Base-by-base conservation (phyloP, 2,329 filamentous ascomycete genomes). In the Nakataea oryzae region DNA sequence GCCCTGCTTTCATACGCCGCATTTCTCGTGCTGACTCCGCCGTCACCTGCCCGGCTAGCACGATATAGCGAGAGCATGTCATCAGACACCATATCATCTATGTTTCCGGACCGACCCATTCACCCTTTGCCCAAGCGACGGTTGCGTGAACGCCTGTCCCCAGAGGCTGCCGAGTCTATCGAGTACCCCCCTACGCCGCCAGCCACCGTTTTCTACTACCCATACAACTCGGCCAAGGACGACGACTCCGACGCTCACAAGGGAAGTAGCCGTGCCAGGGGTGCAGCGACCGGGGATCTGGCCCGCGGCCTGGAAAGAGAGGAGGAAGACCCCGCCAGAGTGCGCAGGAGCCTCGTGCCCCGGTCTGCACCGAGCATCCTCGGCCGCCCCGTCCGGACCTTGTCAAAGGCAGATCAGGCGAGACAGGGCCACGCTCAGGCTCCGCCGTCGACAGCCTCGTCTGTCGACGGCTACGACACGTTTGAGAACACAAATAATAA, bases 401-500 rank as follows among this genome's bases (percentile, higher is more conserved):
- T 78, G 29, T 72, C 75, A 60, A 79, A 78, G 62, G 71, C 74
- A 27, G 78, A 81, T n/a, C 74, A 76, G 65, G 9, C 50, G 41
- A 47, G 47, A 27, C 41, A 75, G 34, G 79, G 78, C 63, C 76
- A 79, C 59, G 63, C 73, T 17, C 54, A 58, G 55, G 54, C 28
- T 14, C 47, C 87, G 59, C 82, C 82, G 56, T 91, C 90, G 14
- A 86, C 87, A 28, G 81, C 84, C 7, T 88, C 87, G 5, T 89
- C 88, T 3, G 78, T 85, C 13, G 93, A 97, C 72, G 92, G 93
- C 17, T 97, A 97, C 73, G 95, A 99, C 74, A 95, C 91, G 8
- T 96, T 97, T 69, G 95, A 99, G 74, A 97, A 97, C 70, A 96
- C 91, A 47, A 97, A 96, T 74, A 99, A 99, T 73, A 99, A 99